phyloP scores from a whole-genome alignment of 192 early-diverging fungal genomes.

The Rhizophagus clarus region DNA sequence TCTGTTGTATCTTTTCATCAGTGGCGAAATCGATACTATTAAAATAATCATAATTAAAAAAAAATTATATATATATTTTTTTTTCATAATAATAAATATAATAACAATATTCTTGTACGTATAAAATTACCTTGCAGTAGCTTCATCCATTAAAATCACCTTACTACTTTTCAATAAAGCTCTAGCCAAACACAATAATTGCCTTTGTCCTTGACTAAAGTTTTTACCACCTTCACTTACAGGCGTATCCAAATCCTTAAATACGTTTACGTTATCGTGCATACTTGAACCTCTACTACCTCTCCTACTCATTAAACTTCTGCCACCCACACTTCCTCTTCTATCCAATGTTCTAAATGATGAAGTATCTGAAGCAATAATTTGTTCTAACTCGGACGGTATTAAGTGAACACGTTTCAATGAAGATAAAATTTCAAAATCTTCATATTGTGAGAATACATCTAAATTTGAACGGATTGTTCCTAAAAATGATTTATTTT shows the following conservation, averaged over 20 bases:
- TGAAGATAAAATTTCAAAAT: constrained; percentile 74
- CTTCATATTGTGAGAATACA: constrained; percentile 77
- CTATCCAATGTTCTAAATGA: constrained; percentile 20
- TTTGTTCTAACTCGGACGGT: constrained; percentile 31
- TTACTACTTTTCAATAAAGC: constrained; percentile 70
- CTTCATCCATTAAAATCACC: constrained; percentile 60
- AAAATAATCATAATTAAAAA: constrained; percentile 48
- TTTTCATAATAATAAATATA: neutral
- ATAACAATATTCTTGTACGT: neutral
- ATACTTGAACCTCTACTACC: neutral
- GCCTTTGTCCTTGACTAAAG: constrained; percentile 79
- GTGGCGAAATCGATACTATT: constrained; percentile 66
- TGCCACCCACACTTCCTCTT: neutral
- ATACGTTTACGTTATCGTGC: neutral
- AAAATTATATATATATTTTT: too few species aligned
- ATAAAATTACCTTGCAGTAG: constrained; percentile 28
- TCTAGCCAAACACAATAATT: constrained; percentile 77
- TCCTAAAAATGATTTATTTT: constrained; percentile 31
- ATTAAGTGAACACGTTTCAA: constrained; percentile 75
- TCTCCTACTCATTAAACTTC: neutral
- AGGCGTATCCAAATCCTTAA: constrained; percentile 66
- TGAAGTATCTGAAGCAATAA: constrained; percentile 8
- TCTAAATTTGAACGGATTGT: constrained; percentile 85
- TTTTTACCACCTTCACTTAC: constrained; percentile 86
- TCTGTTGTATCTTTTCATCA: constrained; percentile 59